Percentiles rank a stretch among this genome's conserved stretches.
Conservation (phyloP, 129 eudicot genomes). For the Saposhnikovia divaricata region DNA sequence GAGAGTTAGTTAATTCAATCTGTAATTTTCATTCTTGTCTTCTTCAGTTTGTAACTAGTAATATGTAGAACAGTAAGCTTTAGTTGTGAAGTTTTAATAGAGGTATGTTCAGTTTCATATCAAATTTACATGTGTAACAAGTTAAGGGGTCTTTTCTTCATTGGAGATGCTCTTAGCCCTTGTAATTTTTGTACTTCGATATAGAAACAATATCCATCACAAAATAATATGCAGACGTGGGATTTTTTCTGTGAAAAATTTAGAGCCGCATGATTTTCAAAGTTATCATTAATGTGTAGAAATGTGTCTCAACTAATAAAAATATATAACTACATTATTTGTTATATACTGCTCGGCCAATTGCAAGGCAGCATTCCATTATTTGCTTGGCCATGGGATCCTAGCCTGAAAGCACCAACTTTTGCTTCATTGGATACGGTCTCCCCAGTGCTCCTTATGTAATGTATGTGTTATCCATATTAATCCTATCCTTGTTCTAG, state of each 20-base stretch:
- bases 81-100: too few species aligned
- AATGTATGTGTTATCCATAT: conserved; percentile 1
- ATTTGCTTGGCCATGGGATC: conserved; percentile 13
- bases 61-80: too few species aligned
- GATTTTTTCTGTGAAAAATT: neutral
- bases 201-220: neutral
- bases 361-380: conserved; percentile 12
- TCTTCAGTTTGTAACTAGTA: too few species aligned
- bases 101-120: too few species aligned
- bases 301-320: neutral
- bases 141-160: too few species aligned
- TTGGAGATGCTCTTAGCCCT: too few species aligned
- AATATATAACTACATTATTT: neutral
- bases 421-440: neutral
- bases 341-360: neutral
- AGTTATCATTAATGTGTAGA: neutral
- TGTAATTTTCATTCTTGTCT: too few species aligned
- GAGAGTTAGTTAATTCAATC: too few species aligned
- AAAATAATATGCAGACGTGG: neutral
- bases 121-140: too few species aligned
- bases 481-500: neutral
- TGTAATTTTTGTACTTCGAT: too few species aligned
- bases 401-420: conserved; percentile 19
- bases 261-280: neutral
- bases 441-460: conserved; percentile 13